Conservation (phyloP, 1,284 basidiomycete species). For the Trichosporon faecale region DNA sequence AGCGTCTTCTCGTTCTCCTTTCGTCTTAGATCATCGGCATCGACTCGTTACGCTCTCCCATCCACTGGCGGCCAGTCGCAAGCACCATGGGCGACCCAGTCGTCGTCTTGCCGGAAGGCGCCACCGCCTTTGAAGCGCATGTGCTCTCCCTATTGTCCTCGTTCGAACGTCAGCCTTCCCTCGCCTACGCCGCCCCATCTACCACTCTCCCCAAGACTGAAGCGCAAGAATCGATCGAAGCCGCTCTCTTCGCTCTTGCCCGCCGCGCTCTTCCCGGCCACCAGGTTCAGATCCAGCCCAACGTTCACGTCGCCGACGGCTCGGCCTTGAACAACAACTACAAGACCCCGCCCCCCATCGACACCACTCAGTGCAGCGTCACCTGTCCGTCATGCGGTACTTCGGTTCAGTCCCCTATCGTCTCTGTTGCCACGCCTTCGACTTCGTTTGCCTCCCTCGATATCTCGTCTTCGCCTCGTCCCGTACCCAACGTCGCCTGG, state of each 20-base stretch:
- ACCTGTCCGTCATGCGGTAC: slow-evolving; percentile 34
- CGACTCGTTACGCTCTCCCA: neutral
- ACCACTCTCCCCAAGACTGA: slow-evolving; percentile 33
- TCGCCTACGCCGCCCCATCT: slow-evolving; percentile 39
- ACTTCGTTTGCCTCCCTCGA: slow-evolving; percentile 22
- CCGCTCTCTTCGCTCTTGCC: slow-evolving; percentile 39
- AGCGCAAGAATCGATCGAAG: slow-evolving; percentile 43
- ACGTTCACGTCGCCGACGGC: neutral
- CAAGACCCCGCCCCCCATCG: slow-evolving; percentile 34
- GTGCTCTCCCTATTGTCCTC: slow-evolving; percentile 38
- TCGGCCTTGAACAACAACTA: slow-evolving; percentile 21
- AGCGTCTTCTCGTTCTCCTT: neutral
- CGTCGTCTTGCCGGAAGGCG: slow-evolving; percentile 15
- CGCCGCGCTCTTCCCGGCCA: slow-evolving; percentile 26
- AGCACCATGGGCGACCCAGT: slow-evolving; percentile 18
- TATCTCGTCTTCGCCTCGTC: slow-evolving; percentile 29
- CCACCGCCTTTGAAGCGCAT: slow-evolving; percentile 40
- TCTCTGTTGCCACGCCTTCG: slow-evolving; percentile 18
- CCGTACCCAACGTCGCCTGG: slow-evolving; percentile 32
- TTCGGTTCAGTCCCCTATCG: slow-evolving; percentile 17
- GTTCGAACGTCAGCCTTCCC: slow-evolving; percentile 40
- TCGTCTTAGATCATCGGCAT: neutral
- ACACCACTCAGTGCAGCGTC: slow-evolving; percentile 27
- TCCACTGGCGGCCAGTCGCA: neutral
- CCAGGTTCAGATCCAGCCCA: slow-evolving; percentile 7